Conservation (phyloP, 2,329 filamentous ascomycete genomes). For the Fusarium sp. region DNA sequence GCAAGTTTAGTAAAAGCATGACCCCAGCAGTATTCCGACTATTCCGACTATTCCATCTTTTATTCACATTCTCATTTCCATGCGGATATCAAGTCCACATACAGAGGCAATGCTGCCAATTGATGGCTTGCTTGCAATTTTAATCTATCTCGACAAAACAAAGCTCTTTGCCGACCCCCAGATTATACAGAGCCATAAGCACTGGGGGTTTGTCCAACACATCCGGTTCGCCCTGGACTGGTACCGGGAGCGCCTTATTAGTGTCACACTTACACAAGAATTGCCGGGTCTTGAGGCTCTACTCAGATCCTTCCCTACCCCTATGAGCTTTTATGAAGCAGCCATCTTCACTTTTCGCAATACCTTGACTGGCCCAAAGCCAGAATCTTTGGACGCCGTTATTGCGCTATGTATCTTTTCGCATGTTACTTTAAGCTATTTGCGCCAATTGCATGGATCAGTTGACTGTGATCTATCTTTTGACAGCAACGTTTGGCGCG, state of each 20-base stretch:
- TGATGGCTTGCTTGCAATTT: not conserved
- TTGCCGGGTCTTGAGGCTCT: accelerated
- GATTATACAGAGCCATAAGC: not conserved
- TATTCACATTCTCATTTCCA: not conserved
- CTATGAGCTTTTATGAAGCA: accelerated
- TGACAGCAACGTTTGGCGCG: accelerated
- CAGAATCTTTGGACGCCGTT: accelerated
- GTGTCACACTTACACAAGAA: accelerated
- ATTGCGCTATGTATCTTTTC: not conserved
- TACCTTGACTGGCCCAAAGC: not conserved
- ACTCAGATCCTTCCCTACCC: accelerated
- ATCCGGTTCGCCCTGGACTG: accelerated
- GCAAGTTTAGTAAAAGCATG: too few relatives aligned
- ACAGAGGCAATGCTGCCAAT: not conserved
- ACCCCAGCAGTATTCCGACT: too few relatives aligned
- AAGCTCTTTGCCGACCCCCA: accelerated
- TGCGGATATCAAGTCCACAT: not conserved
- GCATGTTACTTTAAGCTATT: accelerated
- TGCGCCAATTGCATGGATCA: accelerated
- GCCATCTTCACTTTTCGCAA: not conserved
- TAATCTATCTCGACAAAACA: accelerated
- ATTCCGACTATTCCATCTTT: too few relatives aligned
- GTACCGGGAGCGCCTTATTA: accelerated
- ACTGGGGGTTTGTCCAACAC: not conserved
- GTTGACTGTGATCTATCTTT: accelerated